Conservation (phyloP, 371 early-diverging fungal genomes). For the Mucor piriformis region DNA sequence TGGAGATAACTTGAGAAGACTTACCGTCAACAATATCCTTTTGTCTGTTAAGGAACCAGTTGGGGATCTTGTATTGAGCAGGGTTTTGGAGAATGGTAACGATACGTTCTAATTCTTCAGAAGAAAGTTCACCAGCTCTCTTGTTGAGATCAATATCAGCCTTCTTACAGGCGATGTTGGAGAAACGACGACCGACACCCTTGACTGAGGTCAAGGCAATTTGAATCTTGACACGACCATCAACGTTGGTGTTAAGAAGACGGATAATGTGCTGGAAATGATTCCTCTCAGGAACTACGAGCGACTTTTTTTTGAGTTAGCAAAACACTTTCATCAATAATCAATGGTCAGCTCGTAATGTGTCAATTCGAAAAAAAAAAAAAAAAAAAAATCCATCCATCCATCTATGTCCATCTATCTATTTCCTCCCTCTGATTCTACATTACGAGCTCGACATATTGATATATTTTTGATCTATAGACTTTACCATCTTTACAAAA, state of each 20-base stretch:
- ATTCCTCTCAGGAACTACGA: conserved; percentile 64
- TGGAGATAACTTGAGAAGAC: conserved; percentile 92
- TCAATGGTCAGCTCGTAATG: too few relatives aligned
- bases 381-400: neutral
- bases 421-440: neutral
- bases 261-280: conserved; percentile 98
- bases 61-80: conserved; percentile 95
- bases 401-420: neutral
- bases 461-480: neutral
- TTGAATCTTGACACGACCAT: conserved; percentile 95
- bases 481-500: conserved; percentile 1
- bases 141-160: conserved; percentile 96
- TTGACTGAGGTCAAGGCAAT: conserved; percentile 97
- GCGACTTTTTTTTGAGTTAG: too few relatives aligned
- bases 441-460: too few relatives aligned
- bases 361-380: neutral
- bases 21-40: conserved; percentile 96
- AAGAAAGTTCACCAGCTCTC: conserved; percentile 97
- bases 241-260: conserved; percentile 99
- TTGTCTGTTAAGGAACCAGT: conserved; percentile 98
- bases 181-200: conserved; percentile 98
- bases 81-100: conserved; percentile 93
- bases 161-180: conserved; percentile 98
- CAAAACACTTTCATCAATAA: too few relatives aligned
- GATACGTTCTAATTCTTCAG: conserved; percentile 91